phyloP scores from a whole-genome alignment of 2,329 filamentous ascomycete genomes.

The Acephala macrosclerotiorum region DNA sequence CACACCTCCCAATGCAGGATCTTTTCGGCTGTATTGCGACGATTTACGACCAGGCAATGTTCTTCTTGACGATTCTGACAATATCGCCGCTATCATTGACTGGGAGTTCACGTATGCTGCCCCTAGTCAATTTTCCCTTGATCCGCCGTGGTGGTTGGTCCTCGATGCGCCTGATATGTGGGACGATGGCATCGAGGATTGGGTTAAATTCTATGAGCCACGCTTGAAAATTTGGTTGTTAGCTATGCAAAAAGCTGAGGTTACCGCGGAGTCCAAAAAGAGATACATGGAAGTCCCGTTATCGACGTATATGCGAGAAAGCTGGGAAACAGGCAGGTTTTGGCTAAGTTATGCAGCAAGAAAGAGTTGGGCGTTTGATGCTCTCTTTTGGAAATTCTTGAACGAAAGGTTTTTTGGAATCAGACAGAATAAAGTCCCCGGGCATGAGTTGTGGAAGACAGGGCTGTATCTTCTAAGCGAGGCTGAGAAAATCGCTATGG shows the following conservation, averaged over 20 bases:
- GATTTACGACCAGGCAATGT: constrained; percentile 46
- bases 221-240: constrained; percentile 46
- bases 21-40: constrained; percentile 44
- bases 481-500: constrained; percentile 41
- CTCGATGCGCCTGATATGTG: constrained; percentile 45
- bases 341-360: constrained; percentile 47
- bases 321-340: no score
- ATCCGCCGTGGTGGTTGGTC: constrained; percentile 51
- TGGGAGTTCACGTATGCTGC: constrained; percentile 47
- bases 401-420: constrained; percentile 46
- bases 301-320: constrained; percentile 47
- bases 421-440: constrained; percentile 22
- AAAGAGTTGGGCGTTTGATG: constrained; percentile 50
- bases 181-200: constrained; percentile 42
- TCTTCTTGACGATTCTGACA: constrained; percentile 41
- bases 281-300: constrained; percentile 2
- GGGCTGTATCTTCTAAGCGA: constrained; percentile 41
- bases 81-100: constrained; percentile 44
- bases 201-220: constrained; percentile 44
- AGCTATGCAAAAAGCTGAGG: constrained; percentile 45
- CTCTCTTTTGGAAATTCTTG: constrained; percentile 48
- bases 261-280: constrained; percentile 16
- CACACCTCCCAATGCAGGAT: constrained; percentile 25
- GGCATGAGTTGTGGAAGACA: constrained; percentile 39
- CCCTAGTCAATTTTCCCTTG: constrained; percentile 45